phyloP scores from a whole-genome alignment of 1,139 yeast species.

The Yamadazyma atlantica region DNA sequence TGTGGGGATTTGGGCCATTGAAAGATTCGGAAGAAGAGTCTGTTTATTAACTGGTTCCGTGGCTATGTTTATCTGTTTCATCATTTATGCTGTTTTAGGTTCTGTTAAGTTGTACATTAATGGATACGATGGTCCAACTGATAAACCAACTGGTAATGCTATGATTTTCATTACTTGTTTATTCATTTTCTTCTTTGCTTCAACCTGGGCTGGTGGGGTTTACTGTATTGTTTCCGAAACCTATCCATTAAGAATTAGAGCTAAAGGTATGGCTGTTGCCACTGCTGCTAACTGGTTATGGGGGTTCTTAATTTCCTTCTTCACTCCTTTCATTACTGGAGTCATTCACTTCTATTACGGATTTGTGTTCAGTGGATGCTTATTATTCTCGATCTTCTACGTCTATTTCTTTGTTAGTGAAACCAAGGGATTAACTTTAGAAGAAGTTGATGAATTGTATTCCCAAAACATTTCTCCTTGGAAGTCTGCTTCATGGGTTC shows the following conservation, averaged over 20 bases:
- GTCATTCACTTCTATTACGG: conserved; percentile 14
- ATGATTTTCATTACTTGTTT: conserved; percentile 77
- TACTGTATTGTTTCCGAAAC: conserved; percentile 58
- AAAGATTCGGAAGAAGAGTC: conserved; percentile 68
- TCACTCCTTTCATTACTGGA: conserved; percentile 27
- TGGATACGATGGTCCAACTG: conserved; percentile 38
- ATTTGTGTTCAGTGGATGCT: conserved; percentile 14
- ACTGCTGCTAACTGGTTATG: conserved; percentile 42
- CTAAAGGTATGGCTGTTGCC: conserved; percentile 33
- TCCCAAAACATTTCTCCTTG: conserved; percentile 38
- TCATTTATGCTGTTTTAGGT: conserved; percentile 62
- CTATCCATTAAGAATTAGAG: conserved; percentile 25
- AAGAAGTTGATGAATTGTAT: conserved; percentile 44
- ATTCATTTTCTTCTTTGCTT: conserved; percentile 80
- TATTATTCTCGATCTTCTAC: conserved; percentile 34
- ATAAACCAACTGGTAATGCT: conserved; percentile 61
- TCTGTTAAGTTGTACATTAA: conserved; percentile 58
- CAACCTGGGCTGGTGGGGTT: conserved; percentile 86
- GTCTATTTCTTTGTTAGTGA: conserved; percentile 45
- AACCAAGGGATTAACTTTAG: conserved; percentile 46
- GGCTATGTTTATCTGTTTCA: conserved; percentile 27
- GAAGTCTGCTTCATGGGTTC: conserved; percentile 48
- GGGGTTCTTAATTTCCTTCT: conserved; percentile 39
- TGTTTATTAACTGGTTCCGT: conserved; percentile 53
- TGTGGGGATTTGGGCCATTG: conserved; percentile 64